A percentile compares a stretch with the other conserved stretches of the same genome.
These are phyloP conservation scores for Psilocybe cubensis DNA, from an alignment of 768 basidiomycete genomes.

Conservation along the genomic window DNA sequence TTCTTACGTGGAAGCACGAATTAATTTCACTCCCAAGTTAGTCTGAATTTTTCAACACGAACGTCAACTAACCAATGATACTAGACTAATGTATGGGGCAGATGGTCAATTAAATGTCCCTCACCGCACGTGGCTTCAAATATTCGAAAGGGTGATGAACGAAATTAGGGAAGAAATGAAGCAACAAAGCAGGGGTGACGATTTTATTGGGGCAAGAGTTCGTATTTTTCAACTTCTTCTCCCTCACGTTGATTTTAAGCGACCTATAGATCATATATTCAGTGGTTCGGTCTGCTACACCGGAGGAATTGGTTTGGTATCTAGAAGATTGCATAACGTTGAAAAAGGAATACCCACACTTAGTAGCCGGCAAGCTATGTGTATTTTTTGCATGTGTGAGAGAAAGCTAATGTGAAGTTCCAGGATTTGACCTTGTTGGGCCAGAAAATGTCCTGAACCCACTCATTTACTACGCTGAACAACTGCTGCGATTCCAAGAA, in stretches of 20 bases:
- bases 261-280: constrained; percentile 69
- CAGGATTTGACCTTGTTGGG: constrained; percentile 84
- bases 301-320: constrained; percentile 64
- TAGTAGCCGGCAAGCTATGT: constrained; percentile 67
- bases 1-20: constrained; percentile 68
- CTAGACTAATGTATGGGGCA: constrained; percentile 57
- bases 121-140: constrained; percentile 60
- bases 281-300: constrained; percentile 57
- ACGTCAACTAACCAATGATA: constrained; percentile 1
- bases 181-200: constrained; percentile 53
- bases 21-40: constrained; percentile 66
- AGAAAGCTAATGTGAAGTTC: neutral
- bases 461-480: constrained; percentile 63
- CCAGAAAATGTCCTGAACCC: constrained; percentile 66
- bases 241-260: neutral
- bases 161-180: constrained; percentile 58
- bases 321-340: constrained; percentile 75
- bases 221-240: constrained; percentile 3
- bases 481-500: constrained; percentile 60
- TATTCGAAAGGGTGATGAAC: constrained; percentile 53
- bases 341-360: constrained; percentile 74
- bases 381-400: neutral
- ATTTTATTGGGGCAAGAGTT: constrained; percentile 72
- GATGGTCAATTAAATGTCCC: constrained; percentile 61
- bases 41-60: constrained; percentile 12